phyloP scores from a whole-genome alignment of 2,329 filamentous ascomycete species.

The Penicillium sp. region DNA sequence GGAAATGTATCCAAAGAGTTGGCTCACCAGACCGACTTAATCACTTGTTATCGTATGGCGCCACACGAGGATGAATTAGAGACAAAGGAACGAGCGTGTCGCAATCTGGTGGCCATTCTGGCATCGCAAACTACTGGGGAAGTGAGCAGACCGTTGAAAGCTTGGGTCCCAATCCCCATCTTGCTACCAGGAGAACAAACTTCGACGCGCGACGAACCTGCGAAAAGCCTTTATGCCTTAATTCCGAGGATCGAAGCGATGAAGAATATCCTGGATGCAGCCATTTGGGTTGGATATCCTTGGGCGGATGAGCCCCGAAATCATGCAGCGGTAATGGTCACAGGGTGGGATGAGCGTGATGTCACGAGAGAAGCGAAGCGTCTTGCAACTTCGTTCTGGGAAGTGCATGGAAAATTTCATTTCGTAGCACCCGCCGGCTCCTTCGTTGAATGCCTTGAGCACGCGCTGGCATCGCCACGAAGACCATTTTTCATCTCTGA shows the following conservation, averaged over 20 bases:
- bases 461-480: slow-evolving; percentile 41
- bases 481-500: slow-evolving; percentile 57
- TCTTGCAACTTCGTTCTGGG: slow-evolving; percentile 52
- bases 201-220: slow-evolving; percentile 54
- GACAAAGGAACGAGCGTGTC: slow-evolving; percentile 54
- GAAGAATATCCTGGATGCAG: slow-evolving; percentile 51
- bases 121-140: neutral
- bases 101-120: slow-evolving; percentile 48
- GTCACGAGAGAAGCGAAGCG: slow-evolving; percentile 45
- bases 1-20: slow-evolving; percentile 54
- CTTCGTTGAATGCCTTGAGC: slow-evolving; percentile 49
- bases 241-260: slow-evolving; percentile 46
- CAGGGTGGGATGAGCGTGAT: slow-evolving; percentile 49
- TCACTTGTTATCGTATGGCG: slow-evolving; percentile 56
- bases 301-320: slow-evolving; percentile 58
- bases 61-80: slow-evolving; percentile 54
- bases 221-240: slow-evolving; percentile 51
- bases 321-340: slow-evolving; percentile 51
- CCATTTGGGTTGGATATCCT: slow-evolving; percentile 57
- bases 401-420: slow-evolving; percentile 47
- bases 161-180: slow-evolving; percentile 54
- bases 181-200: slow-evolving; percentile 57
- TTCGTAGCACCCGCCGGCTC: slow-evolving; percentile 55
- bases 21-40: slow-evolving; percentile 51
- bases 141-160: slow-evolving; percentile 48